Conservation (phyloP, 2,329 filamentous ascomycete genomes). For the Penicillium corylophilum region DNA sequence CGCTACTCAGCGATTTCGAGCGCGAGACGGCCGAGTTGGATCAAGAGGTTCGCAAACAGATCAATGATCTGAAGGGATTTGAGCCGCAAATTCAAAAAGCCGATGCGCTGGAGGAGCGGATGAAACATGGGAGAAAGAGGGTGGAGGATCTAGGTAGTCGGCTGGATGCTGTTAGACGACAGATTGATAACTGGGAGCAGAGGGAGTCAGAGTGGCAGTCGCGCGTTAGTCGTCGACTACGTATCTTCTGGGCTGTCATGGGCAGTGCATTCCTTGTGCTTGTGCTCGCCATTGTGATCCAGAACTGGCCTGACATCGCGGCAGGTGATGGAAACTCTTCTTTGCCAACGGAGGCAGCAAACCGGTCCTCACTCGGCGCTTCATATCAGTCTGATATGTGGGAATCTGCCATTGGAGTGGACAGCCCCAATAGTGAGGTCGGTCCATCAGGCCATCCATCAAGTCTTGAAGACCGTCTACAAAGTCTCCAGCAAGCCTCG, state of each 20-base stretch:
- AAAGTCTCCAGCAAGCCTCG: slow-evolving; percentile 8
- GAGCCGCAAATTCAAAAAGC: slow-evolving; percentile 39
- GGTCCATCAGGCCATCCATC: slow-evolving; percentile 19
- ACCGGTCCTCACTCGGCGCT: slow-evolving; percentile 14
- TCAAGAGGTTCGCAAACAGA: slow-evolving; percentile 38
- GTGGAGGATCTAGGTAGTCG: slow-evolving; percentile 39
- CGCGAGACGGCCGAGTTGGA: slow-evolving; percentile 37
- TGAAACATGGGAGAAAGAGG: slow-evolving; percentile 35
- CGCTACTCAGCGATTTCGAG: slow-evolving; percentile 40
- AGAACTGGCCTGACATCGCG: slow-evolving; percentile 21
- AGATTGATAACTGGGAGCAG: slow-evolving; percentile 45
- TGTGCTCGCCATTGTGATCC: slow-evolving; percentile 30
- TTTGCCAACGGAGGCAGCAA: slow-evolving; percentile 10
- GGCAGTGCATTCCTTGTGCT: slow-evolving; percentile 28
- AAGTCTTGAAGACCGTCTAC: slow-evolving; percentile 20
- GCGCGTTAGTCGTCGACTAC: slow-evolving; percentile 38
- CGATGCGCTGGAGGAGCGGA: slow-evolving; percentile 39
- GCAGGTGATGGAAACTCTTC: slow-evolving; percentile 1
- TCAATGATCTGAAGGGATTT: slow-evolving; percentile 40
- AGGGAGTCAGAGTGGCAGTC: slow-evolving; percentile 45
- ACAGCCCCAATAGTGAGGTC: background rate
- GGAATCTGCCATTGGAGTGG: slow-evolving; percentile 1
- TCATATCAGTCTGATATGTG: slow-evolving; percentile 5
- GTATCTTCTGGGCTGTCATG: slow-evolving; percentile 39
- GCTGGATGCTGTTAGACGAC: slow-evolving; percentile 38